These are phyloP conservation scores for Rhytidhysteron rufulum DNA, from an alignment of 2,329 filamentous ascomycete species.

Conservation along the genomic window DNA sequence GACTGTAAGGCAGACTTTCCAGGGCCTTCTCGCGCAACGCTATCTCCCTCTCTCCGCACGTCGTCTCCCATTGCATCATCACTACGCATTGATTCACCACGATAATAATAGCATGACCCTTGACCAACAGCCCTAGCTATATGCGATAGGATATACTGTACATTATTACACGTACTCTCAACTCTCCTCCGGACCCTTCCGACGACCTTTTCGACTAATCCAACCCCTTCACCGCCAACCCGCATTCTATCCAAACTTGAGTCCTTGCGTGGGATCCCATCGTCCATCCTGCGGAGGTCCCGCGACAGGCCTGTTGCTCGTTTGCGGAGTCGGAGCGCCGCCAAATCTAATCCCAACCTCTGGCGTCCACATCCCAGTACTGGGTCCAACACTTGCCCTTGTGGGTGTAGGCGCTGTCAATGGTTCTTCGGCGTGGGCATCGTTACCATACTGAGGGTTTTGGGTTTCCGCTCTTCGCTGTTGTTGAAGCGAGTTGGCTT, in stretches of 20 bases:
- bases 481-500: slow-evolving; percentile 42
- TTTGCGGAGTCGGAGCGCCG: slow-evolving; percentile 32
- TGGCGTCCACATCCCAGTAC: slow-evolving; percentile 69
- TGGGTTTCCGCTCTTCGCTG: slow-evolving; percentile 49
- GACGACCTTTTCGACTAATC: background rate
- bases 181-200: background rate
- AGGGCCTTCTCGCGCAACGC: background rate
- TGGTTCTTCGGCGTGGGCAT: slow-evolving; percentile 48
- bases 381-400: slow-evolving; percentile 31
- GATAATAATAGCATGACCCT: slow-evolving; percentile 3
- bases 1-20: slow-evolving; percentile 2
- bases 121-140: too few relatives aligned
- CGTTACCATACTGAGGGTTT: slow-evolving; percentile 56
- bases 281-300: slow-evolving; percentile 33
- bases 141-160: slow-evolving; percentile 1
- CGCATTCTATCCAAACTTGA: slow-evolving; percentile 34
- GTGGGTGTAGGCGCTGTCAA: slow-evolving; percentile 48
- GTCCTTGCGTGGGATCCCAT: slow-evolving; percentile 37
- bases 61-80: too few relatives aligned
- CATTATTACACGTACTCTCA: background rate
- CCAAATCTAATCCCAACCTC: slow-evolving; percentile 78
- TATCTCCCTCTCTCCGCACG: too few relatives aligned
- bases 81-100: background rate
- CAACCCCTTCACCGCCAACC: background rate
- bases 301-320: slow-evolving; percentile 25